phyloP scores from a whole-genome alignment of 163 green algal species.

The Trebouxiophyceae sp. region DNA sequence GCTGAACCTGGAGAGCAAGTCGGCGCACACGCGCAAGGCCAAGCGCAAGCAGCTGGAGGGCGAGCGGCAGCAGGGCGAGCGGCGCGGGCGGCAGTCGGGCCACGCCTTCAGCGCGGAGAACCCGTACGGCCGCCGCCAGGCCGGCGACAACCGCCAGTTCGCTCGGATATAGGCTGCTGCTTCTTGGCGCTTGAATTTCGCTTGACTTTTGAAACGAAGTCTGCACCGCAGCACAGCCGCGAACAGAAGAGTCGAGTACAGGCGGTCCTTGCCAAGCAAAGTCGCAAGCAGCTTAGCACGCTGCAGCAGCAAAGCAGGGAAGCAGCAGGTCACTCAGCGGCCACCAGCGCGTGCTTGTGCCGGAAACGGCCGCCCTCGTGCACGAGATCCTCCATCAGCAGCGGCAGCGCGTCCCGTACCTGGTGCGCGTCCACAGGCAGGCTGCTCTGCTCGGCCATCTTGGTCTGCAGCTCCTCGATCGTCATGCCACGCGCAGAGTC shows the following conservation, averaged over 20 bases:
- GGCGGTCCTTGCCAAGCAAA: no score
- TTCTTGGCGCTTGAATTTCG: no score
- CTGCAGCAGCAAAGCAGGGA: not conserved
- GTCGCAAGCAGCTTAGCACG: no score
- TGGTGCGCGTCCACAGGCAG: constrained; percentile 3
- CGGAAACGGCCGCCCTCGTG: not conserved
- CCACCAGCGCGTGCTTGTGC: constrained; percentile 10
- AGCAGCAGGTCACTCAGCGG: not conserved
- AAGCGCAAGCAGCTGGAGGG: constrained; percentile 19
- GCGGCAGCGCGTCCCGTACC: constrained; percentile 9
- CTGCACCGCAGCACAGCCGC: no score
- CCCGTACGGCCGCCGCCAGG: constrained; percentile 68
- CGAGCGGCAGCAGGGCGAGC: constrained; percentile 15
- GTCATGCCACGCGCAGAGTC: no score
- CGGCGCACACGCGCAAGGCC: constrained; percentile 54
- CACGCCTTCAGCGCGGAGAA: constrained; percentile 84
- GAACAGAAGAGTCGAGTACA: no score
- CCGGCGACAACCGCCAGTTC: constrained; percentile 80
- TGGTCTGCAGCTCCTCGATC: constrained; percentile 6
- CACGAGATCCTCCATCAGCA: constrained; percentile 7
- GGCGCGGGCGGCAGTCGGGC: constrained; percentile 59
- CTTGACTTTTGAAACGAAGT: no score
- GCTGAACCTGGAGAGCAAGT: constrained; percentile 81
- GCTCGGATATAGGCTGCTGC: no score
- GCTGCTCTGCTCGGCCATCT: constrained; percentile 9